These are phyloP conservation scores for Fusarium begoniae DNA, from an alignment of 2,329 filamentous ascomycete genomes.

Conservation along the genomic window DNA sequence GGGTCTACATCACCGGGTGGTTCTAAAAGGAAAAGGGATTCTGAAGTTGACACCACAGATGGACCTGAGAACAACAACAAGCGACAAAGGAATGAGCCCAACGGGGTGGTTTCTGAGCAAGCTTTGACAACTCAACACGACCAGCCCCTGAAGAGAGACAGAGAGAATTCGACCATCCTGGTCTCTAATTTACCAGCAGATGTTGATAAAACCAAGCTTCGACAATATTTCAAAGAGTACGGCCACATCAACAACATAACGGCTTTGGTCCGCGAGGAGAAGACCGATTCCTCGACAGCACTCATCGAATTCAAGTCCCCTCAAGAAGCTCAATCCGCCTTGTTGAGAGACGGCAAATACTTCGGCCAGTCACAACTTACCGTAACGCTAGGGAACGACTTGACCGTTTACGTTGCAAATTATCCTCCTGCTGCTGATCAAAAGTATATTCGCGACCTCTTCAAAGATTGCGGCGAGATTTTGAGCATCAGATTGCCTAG, in stretches of 20 bases:
- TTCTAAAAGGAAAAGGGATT: constrained; percentile 80
- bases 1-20: constrained; percentile 50
- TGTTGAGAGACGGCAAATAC: constrained; percentile 82
- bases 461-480: constrained; percentile 81
- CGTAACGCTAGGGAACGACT: constrained; percentile 77
- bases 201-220: constrained; percentile 75
- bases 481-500: constrained; percentile 90
- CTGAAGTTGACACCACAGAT: constrained; percentile 55
- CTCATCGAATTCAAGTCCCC: constrained; percentile 85
- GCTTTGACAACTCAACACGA: constrained; percentile 14
- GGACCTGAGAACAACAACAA: constrained; percentile 66
- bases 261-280: constrained; percentile 67
- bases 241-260: constrained; percentile 84
- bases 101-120: constrained; percentile 39
- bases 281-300: constrained; percentile 71
- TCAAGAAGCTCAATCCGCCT: constrained; percentile 83
- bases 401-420: constrained; percentile 91
- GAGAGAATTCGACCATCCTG: constrained; percentile 88
- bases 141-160: constrained; percentile 74
- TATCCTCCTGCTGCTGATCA: constrained; percentile 83
- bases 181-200: constrained; percentile 79
- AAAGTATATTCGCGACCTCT: constrained; percentile 72
- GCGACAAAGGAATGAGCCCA: constrained; percentile 65
- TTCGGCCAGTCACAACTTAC: constrained; percentile 77
- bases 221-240: constrained; percentile 92